Conservation (phyloP, 768 basidiomycete genomes). For the Kwoniella sp. region DNA sequence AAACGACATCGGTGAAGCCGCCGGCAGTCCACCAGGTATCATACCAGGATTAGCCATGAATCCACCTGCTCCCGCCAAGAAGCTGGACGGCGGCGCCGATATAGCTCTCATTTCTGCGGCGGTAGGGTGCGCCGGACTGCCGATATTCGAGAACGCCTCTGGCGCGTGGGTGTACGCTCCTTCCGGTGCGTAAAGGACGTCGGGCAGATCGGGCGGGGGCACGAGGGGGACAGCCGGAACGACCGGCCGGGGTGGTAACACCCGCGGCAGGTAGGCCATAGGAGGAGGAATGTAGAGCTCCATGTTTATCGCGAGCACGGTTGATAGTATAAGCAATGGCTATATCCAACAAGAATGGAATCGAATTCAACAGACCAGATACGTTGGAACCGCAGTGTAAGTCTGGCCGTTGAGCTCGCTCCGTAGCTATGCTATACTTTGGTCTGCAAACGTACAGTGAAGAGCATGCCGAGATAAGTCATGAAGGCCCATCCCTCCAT, state of each 20-base stretch:
- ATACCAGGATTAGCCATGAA: conserved; percentile 36
- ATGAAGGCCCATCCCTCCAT: background rate
- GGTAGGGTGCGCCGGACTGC: conserved; percentile 35
- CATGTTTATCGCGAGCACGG: conserved; percentile 20
- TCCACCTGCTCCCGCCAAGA: conserved; percentile 39
- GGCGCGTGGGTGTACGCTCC: conserved; percentile 41
- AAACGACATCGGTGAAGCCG: conserved; percentile 35
- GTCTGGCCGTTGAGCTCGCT: too few species aligned
- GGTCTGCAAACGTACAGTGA: background rate
- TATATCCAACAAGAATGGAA: background rate
- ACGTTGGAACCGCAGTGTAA: too few species aligned
- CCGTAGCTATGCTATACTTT: background rate
- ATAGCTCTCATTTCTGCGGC: conserved; percentile 26
- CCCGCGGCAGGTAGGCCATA: conserved; percentile 36
- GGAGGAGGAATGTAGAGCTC: conserved; percentile 52
- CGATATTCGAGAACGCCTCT: conserved; percentile 40
- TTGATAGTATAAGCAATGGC: background rate
- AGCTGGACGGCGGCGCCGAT: conserved; percentile 20
- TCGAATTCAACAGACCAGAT: too few species aligned
- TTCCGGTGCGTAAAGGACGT: conserved; percentile 48
- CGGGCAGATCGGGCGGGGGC: conserved; percentile 44
- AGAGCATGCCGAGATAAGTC: background rate
- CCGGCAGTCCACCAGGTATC: conserved; percentile 20
- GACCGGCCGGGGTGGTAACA: conserved; percentile 43
- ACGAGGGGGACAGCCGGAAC: conserved; percentile 49